Base-by-base conservation (phyloP, 805 yeast genomes). In the Metschnikowia cerradonensis region DNA sequence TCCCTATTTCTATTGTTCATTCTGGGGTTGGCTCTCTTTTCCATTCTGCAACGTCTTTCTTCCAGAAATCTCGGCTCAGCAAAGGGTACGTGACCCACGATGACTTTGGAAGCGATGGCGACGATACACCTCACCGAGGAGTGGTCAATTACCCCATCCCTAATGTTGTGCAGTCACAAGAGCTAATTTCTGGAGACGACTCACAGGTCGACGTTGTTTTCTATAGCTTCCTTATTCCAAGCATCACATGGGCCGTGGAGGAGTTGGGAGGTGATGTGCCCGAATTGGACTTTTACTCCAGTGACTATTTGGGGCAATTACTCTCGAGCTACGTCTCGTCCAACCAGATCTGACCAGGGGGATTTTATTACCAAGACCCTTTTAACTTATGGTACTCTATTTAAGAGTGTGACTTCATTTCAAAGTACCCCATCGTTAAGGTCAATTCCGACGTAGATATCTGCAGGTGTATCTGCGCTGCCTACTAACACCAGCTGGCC, bases 21-120 rank as follows among this genome's bases (percentile, higher is more conserved):
- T 39, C 41, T 17, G 17, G 19, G 8, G 22, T n/a, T 7, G n/a
- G 43, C 6, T n/a, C 15, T 8, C n/a, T 20, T 14, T 32, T 39
- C 17, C 13, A n/a, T 7, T 17, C 31, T 17, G 7, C 11, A 26
- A 26, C 30, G 30, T 26, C 23, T 22, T 3, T 30, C 23, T 30
- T 32, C 19, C 15, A 3, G 46, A 44, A 6, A 13, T 22, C 34
- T 4, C 61, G 58, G 8, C 61, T 76, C 13, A 60, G 82, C 1
- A 81, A 80, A 53, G 99, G 99, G 0, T 88, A 86, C 59, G 83
- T 82, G 0, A 92, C 99, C 0, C 60, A 67, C 42, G 99, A 94
- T 63, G 98, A 92, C 61, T 76, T 78, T 58, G 99, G 97, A 0
- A 67, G 73, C 55, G 82, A 83, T 54, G 99, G 99, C 20, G 99